These are phyloP conservation scores for Pyrenophora graminea DNA, from an alignment of 2,329 filamentous ascomycete species.

Conservation along the genomic window DNA sequence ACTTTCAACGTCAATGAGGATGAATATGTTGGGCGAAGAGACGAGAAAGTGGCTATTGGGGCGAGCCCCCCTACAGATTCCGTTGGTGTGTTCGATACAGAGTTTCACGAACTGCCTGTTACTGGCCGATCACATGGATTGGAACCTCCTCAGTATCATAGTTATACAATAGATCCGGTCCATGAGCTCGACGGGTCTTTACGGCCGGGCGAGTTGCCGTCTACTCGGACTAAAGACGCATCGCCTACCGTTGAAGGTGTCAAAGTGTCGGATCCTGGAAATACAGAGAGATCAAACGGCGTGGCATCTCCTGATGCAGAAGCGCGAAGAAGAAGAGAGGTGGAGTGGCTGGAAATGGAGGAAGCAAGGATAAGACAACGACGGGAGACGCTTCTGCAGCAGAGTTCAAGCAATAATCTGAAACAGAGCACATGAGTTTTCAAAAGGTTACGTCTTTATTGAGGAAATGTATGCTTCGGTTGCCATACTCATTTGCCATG, in stretches of 20 bases:
- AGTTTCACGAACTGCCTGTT: neutral
- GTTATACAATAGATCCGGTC: too few relatives aligned
- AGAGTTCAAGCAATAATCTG: neutral
- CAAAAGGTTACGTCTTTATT: too few relatives aligned
- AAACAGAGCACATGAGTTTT: too few relatives aligned
- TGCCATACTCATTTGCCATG: too few relatives aligned
- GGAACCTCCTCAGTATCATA: neutral
- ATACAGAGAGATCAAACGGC: too few relatives aligned
- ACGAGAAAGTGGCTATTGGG: neutral
- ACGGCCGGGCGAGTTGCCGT: neutral
- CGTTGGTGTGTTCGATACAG: neutral
- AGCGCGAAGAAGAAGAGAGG: slow-evolving; percentile 7
- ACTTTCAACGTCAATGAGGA: neutral
- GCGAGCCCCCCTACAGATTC: neutral
- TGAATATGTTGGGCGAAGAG: neutral
- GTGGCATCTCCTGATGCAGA: slow-evolving; percentile 1
- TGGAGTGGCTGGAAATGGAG: slow-evolving; percentile 15
- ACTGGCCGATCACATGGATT: neutral
- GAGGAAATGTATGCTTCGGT: too few relatives aligned
- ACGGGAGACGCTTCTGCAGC: slow-evolving; percentile 1
- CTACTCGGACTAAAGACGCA: neutral
- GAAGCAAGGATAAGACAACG: slow-evolving; percentile 11
- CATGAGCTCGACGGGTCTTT: neutral
- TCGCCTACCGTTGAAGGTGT: neutral
- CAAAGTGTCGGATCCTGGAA: neutral